Percentiles rank a stretch among this genome's conserved stretches.
Evolutionary conservation across 352 stramenopile species (phyloP).

Genomic region (Thraustochytrium sp.): DNA sequence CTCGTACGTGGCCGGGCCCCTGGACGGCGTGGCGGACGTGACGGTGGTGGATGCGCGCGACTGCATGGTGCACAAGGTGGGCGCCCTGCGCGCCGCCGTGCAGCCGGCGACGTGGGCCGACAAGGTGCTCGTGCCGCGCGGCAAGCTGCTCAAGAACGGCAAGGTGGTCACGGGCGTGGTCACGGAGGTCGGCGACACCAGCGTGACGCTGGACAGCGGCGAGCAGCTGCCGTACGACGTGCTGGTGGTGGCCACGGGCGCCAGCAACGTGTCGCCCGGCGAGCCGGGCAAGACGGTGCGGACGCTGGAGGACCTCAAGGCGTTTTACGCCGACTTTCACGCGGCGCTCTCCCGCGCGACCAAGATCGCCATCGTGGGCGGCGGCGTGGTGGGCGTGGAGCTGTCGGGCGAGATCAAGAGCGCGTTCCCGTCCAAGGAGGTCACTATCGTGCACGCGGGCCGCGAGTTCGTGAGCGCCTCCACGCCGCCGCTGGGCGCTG

Average conservation of each 20-base stretch:
- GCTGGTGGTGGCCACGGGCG: not conserved
- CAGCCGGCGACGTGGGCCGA: not conserved
- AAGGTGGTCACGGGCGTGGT: not conserved
- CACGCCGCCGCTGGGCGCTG: not conserved
- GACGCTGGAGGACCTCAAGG: not conserved
- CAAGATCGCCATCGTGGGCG: slow-evolving; percentile 45
- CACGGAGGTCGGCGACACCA: not conserved
- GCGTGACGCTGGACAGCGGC: not conserved
- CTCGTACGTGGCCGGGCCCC: no score
- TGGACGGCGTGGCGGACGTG: no score
- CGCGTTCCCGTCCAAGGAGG: slow-evolving; percentile 41
- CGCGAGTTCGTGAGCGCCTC: not conserved
- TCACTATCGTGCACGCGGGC: slow-evolving; percentile 37
- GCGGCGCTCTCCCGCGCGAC: not conserved
- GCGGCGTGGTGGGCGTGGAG: slow-evolving; percentile 47
- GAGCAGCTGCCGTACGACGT: not conserved
- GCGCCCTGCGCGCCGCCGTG: not conserved
- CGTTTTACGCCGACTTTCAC: not conserved
- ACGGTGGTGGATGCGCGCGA: slow-evolving; percentile 28
- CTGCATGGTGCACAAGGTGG: slow-evolving; percentile 25
- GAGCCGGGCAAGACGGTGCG: not conserved
- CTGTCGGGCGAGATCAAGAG: slow-evolving; percentile 43
- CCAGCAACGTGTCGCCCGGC: not conserved
- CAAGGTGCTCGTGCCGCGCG: not conserved
- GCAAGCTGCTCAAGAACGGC: slow-evolving; percentile 39